These are phyloP conservation scores for Linum trigynum DNA, from an alignment of 345 rosid genomes.

Conservation along the genomic window DNA sequence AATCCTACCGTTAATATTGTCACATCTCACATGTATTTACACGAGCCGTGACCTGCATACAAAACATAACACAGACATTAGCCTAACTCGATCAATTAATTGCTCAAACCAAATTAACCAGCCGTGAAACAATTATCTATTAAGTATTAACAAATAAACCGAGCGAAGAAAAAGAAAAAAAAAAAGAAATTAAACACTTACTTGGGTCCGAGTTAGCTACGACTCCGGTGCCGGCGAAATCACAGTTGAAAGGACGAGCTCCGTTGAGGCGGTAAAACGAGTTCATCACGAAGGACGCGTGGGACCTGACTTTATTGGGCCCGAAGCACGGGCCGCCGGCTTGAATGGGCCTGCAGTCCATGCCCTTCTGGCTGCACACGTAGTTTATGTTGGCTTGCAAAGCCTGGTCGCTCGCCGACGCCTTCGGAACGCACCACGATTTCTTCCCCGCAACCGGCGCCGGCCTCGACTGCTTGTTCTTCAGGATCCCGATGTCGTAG, in stretches of 20 bases:
- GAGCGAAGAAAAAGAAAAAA: neutral
- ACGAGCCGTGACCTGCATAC: constrained; percentile 23
- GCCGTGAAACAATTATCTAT: no score
- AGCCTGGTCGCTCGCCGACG: constrained; percentile 28
- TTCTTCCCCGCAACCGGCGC: constrained; percentile 23
- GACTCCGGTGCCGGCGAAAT: constrained; percentile 40
- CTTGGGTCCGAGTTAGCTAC: constrained; percentile 41
- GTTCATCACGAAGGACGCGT: constrained; percentile 62
- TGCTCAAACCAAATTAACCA: no score
- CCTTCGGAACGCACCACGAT: constrained; percentile 49
- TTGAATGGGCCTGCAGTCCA: constrained; percentile 64
- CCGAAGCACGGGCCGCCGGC: constrained; percentile 59
- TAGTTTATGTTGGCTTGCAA: constrained; percentile 55
- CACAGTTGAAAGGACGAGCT: constrained; percentile 26
- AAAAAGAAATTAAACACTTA: constrained; percentile 17
- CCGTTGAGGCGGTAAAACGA: constrained; percentile 51
- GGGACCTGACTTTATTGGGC: constrained; percentile 40
- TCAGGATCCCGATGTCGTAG: constrained; percentile 48
- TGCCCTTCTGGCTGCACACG: constrained; percentile 47
- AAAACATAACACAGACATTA: neutral
- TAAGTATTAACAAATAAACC: no score
- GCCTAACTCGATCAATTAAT: no score
- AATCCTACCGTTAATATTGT: no score
- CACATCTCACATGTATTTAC: constrained; percentile 15
- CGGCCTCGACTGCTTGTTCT: constrained; percentile 22